phyloP scores from a whole-genome alignment of 2,329 filamentous ascomycete genomes.

The Dactylonectria macrodidyma region DNA sequence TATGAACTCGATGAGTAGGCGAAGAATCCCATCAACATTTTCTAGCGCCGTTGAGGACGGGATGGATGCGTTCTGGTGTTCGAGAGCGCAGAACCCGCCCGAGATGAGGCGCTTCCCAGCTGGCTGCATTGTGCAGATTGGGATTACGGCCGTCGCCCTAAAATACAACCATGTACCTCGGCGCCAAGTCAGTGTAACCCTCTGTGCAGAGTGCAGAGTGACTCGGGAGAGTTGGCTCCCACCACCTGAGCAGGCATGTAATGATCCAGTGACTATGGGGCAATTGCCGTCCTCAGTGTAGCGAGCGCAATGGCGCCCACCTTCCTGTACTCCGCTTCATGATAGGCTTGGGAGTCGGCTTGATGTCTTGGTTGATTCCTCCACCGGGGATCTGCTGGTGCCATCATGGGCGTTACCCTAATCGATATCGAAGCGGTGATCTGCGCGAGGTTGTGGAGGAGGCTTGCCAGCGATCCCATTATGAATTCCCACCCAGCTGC shows the following conservation, averaged over 20 bases:
- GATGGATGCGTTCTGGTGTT: background rate
- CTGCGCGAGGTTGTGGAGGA: slow-evolving; percentile 43
- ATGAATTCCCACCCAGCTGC: slow-evolving; percentile 34
- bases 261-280: slow-evolving; percentile 6
- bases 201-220: slow-evolving; percentile 5
- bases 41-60: background rate
- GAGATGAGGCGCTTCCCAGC: background rate
- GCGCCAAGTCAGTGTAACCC: slow-evolving; percentile 23
- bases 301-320: slow-evolving; percentile 11
- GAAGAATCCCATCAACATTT: background rate
- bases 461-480: slow-evolving; percentile 37
- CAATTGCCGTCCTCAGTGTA: slow-evolving; percentile 9
- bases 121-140: slow-evolving; percentile 6
- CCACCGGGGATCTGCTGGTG: slow-evolving; percentile 35
- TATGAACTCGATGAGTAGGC: background rate
- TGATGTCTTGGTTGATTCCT: slow-evolving; percentile 34
- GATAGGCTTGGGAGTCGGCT: slow-evolving; percentile 24
- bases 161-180: slow-evolving; percentile 19
- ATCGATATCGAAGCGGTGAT: slow-evolving; percentile 38
- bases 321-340: background rate
- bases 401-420: slow-evolving; percentile 36
- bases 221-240: background rate
- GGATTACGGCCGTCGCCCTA: slow-evolving; percentile 17
- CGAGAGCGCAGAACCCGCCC: background rate
- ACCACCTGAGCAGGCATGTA: background rate